Conservation (phyloP, 2,329 filamentous ascomycete genomes). For the Apiospora hydei region DNA sequence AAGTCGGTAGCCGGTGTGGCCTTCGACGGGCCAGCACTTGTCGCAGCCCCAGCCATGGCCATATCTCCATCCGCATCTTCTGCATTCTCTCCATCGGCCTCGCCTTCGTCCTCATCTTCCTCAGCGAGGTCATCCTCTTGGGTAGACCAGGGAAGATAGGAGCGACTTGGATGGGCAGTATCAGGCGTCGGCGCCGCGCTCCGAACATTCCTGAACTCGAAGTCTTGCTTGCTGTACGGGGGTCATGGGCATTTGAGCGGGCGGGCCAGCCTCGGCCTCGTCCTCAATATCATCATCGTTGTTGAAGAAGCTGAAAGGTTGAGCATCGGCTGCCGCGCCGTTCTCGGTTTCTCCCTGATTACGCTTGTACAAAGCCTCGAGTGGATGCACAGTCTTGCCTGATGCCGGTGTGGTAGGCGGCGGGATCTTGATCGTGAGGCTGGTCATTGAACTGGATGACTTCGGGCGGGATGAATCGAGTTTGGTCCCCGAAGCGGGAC, state of each 20-base stretch:
- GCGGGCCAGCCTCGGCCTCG: conserved; percentile 27
- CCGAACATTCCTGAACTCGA: conserved; percentile 76
- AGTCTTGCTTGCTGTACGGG: conserved; percentile 84
- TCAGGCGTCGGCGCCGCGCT: conserved; percentile 96
- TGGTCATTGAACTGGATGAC: conserved; percentile 58
- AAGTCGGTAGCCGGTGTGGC: conserved; percentile 55
- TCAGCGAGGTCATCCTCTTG: conserved; percentile 52
- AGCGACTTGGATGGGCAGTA: conserved; percentile 77
- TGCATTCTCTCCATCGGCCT: conserved; percentile 38
- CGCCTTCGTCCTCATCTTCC: conserved; percentile 49
- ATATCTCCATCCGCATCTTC: conserved; percentile 33
- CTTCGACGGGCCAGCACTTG: conserved; percentile 25
- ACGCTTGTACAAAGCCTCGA: conserved; percentile 92
- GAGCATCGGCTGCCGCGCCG: conserved; percentile 51
- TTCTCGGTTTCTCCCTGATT: conserved; percentile 53
- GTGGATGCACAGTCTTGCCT: conserved; percentile 71
- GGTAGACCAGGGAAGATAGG: conserved; percentile 64
- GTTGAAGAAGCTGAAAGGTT: conserved; percentile 82
- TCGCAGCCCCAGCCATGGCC: conserved; percentile 28
- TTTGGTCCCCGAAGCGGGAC: conserved; percentile 36
- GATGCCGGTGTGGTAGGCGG: conserved; percentile 55
- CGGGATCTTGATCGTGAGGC: conserved; percentile 64
- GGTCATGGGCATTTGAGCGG: conserved; percentile 70
- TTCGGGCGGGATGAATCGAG: conserved; percentile 50
- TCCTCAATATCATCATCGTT: conserved; percentile 49